Evolutionary conservation across 768 basidiomycete species (phyloP).

Genomic region (Boletus pseudopeckii): DNA sequence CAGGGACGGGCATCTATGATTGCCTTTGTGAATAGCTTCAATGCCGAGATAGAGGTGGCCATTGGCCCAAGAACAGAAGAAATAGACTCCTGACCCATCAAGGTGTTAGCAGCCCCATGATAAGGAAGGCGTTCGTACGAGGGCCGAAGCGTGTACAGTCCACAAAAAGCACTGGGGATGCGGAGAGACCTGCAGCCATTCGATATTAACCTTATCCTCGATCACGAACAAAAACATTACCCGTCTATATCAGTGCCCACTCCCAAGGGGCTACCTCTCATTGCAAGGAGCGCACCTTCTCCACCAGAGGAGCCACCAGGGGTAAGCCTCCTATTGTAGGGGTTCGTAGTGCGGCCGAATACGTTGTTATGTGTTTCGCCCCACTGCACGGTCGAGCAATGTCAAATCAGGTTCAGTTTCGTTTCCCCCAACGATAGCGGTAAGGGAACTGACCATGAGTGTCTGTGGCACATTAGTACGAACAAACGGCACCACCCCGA

Average conservation of each 20-base stretch:
- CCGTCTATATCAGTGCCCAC: conserved; percentile 83
- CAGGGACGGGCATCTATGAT: conserved; percentile 47
- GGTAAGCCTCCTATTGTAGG: conserved; percentile 68
- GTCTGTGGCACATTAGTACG: conserved; percentile 78
- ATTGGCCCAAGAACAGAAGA: conserved; percentile 76
- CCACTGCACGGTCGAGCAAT: conserved; percentile 44
- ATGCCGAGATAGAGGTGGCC: conserved; percentile 58
- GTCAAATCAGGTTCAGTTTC: not conserved
- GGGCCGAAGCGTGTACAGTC: conserved; percentile 71
- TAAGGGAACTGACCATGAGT: conserved; percentile 49
- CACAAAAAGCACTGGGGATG: conserved; percentile 67
- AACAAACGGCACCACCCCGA: conserved; percentile 71
- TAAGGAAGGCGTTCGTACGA: conserved; percentile 73
- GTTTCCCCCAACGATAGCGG: not conserved
- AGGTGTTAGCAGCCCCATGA: conserved; percentile 57
- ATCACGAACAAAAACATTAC: conserved; percentile 32
- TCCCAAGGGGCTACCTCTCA: conserved; percentile 49
- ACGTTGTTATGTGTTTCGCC: conserved; percentile 77
- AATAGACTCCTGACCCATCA: conserved; percentile 71
- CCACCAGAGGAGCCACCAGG: conserved; percentile 85
- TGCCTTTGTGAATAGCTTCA: conserved; percentile 51
- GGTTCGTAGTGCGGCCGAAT: conserved; percentile 78
- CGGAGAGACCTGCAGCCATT: conserved; percentile 55
- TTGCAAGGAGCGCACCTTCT: conserved; percentile 72
- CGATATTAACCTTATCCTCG: not conserved